phyloP scores from a whole-genome alignment of 768 basidiomycete genomes.

The Leccinum subgranulosum region DNA sequence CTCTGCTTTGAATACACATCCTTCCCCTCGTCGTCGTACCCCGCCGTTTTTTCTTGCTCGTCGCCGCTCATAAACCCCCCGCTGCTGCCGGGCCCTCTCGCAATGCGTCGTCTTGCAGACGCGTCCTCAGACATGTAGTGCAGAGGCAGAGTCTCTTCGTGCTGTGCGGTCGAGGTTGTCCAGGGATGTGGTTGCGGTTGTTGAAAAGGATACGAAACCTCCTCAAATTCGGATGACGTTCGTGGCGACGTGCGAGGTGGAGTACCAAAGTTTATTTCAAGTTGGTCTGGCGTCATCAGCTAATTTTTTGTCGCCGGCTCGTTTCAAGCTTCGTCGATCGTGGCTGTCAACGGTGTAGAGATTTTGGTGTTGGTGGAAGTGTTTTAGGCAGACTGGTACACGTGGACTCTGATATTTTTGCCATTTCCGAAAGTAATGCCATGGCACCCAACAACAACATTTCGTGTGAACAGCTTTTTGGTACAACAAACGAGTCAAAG shows the following conservation, averaged over 20 bases:
- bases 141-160: slow-evolving; percentile 46
- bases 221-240: slow-evolving; percentile 69
- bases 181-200: slow-evolving; percentile 26
- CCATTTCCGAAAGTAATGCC: not conserved
- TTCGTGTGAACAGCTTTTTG: slow-evolving; percentile 21
- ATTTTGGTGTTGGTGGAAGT: not conserved
- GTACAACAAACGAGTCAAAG: slow-evolving; percentile 3
- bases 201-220: slow-evolving; percentile 56
- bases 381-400: not conserved
- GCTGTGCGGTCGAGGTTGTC: slow-evolving; percentile 23
- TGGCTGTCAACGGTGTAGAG: not conserved
- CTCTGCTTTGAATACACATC: slow-evolving; percentile 55
- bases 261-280: slow-evolving; percentile 69
- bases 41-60: slow-evolving; percentile 25
- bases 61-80: slow-evolving; percentile 28
- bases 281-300: slow-evolving; percentile 62
- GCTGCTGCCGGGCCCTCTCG: slow-evolving; percentile 33
- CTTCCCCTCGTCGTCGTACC: slow-evolving; percentile 64
- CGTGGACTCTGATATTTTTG: slow-evolving; percentile 8
- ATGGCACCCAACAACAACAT: slow-evolving; percentile 16
- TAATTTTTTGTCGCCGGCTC: slow-evolving; percentile 11
- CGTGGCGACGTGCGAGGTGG: slow-evolving; percentile 46
- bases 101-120: slow-evolving; percentile 44
- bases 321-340: slow-evolving; percentile 1
- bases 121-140: slow-evolving; percentile 53